Percentiles rank a stretch among this genome's conserved stretches.
These are phyloP conservation scores for Orbilia quercus DNA, from an alignment of 2,329 filamentous ascomycete genomes.

Conservation along the genomic window DNA sequence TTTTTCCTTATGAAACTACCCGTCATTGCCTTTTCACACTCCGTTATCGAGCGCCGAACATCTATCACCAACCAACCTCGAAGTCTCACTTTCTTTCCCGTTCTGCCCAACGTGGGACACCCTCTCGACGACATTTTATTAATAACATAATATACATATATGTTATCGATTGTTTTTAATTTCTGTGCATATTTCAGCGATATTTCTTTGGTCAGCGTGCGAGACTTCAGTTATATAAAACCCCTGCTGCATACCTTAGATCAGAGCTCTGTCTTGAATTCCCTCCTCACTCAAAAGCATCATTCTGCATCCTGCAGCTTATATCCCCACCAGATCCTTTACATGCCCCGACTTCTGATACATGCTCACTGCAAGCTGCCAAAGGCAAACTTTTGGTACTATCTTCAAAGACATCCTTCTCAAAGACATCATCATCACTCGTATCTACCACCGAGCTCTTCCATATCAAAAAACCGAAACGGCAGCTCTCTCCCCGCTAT, in stretches of 20 bases:
- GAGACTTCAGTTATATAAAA: slow-evolving; percentile 6
- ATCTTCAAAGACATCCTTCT: slow-evolving; percentile 9
- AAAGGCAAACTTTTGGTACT: slow-evolving; percentile 1
- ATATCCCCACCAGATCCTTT: slow-evolving; percentile 17
- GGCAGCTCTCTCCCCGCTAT: slow-evolving; percentile 9
- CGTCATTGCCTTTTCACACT: slow-evolving; percentile 6
- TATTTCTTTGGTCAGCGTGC: background rate
- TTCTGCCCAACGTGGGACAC: too few species aligned
- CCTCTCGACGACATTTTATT: too few species aligned
- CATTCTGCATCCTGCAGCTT: background rate
- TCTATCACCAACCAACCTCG: slow-evolving; percentile 16
- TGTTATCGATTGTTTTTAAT: too few species aligned
- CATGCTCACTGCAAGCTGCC: background rate
- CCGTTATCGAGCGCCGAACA: slow-evolving; percentile 30
- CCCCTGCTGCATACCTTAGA: slow-evolving; percentile 20
- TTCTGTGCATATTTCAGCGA: background rate
- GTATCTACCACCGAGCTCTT: background rate
- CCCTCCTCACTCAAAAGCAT: background rate
- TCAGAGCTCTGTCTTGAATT: slow-evolving; percentile 21
- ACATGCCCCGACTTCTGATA: slow-evolving; percentile 10
- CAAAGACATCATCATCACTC: background rate
- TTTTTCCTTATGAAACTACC: background rate
- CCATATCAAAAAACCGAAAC: slow-evolving; percentile 5
- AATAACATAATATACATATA: too few species aligned
- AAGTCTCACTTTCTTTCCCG: background rate